Percentiles rank a stretch among this genome's conserved stretches.
phyloP scores from a whole-genome alignment of 306 rosid species.

The Canavalia ensiformis region DNA sequence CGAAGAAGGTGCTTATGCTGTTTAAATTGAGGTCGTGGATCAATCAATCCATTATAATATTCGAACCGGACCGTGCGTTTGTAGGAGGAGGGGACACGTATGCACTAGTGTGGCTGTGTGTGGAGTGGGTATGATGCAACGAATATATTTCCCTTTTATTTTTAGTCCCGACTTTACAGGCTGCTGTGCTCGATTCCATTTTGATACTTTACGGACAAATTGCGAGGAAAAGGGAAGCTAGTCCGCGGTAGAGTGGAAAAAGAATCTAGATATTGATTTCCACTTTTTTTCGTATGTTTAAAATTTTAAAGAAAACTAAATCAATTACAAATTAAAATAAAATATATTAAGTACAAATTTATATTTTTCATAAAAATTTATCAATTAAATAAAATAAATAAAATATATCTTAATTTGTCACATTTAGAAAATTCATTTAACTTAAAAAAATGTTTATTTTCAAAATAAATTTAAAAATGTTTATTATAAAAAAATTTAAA shows the following conservation, averaged over 20 bases:
- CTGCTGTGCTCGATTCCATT: conserved; percentile 29
- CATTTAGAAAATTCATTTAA: too few relatives aligned
- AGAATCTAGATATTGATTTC: neutral
- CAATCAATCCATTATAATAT: neutral
- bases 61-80: neutral
- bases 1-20: neutral
- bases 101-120: neutral
- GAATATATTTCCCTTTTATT: neutral
- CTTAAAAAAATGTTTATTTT: too few relatives aligned
- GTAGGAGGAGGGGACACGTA: conserved; percentile 34
- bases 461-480: too few relatives aligned
- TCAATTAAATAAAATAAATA: too few relatives aligned
- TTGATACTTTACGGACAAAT: conserved; percentile 22
- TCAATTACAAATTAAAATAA: too few relatives aligned
- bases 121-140: neutral
- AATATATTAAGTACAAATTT: too few relatives aligned
- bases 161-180: conserved; percentile 32
- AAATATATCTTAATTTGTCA: too few relatives aligned
- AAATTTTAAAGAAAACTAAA: too few relatives aligned
- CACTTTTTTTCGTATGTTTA: too few relatives aligned
- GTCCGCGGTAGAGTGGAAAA: neutral
- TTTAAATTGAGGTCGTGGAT: neutral
- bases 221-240: neutral
- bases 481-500: too few relatives aligned
- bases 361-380: too few relatives aligned